Evolutionary conservation across 495 filamentous ascomycete species (phyloP).

Genomic region (Choiromyces venosus): DNA sequence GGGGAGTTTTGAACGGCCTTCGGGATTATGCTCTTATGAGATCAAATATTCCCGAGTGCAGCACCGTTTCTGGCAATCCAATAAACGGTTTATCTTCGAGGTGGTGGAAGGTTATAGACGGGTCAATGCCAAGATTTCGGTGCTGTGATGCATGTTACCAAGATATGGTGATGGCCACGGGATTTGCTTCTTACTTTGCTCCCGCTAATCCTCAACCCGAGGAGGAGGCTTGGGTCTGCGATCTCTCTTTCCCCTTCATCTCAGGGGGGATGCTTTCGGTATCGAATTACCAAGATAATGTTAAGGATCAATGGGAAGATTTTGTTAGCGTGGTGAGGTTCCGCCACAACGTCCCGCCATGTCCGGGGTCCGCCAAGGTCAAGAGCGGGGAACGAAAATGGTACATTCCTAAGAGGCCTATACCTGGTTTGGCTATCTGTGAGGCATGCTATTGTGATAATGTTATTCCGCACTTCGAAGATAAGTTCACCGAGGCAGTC

Average conservation of each 20-base stretch:
- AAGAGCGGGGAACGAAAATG: constrained; percentile 36
- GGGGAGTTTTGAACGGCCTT: constrained; percentile 22
- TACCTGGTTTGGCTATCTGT: constrained; percentile 41
- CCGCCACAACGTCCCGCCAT: constrained; percentile 32
- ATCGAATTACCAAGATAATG: constrained; percentile 38
- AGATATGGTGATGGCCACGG: constrained; percentile 41
- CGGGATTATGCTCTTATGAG: constrained; percentile 29
- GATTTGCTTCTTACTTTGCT: constrained; percentile 37
- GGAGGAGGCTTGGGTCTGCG: constrained; percentile 43
- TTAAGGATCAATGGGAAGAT: constrained; percentile 39
- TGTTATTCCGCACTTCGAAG: constrained; percentile 41
- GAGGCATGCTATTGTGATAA: constrained; percentile 44
- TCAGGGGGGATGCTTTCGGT: constrained; percentile 30
- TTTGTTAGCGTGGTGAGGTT: constrained; percentile 39
- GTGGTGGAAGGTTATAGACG: constrained; percentile 29
- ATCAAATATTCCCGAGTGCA: constrained; percentile 23
- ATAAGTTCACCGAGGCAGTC: constrained; percentile 28
- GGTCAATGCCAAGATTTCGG: constrained; percentile 41
- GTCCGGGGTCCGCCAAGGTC: constrained; percentile 21
- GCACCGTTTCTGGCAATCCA: constrained; percentile 19
- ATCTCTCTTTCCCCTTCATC: constrained; percentile 42
- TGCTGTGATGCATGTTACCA: constrained; percentile 45
- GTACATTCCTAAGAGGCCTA: constrained; percentile 42
- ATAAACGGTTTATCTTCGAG: constrained; percentile 13
- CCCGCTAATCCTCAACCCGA: constrained; percentile 32